A percentile compares a stretch with the other conserved stretches of the same genome.
phyloP scores from a whole-genome alignment of 1,139 yeast genomes.

The Eremothecium coryli region DNA sequence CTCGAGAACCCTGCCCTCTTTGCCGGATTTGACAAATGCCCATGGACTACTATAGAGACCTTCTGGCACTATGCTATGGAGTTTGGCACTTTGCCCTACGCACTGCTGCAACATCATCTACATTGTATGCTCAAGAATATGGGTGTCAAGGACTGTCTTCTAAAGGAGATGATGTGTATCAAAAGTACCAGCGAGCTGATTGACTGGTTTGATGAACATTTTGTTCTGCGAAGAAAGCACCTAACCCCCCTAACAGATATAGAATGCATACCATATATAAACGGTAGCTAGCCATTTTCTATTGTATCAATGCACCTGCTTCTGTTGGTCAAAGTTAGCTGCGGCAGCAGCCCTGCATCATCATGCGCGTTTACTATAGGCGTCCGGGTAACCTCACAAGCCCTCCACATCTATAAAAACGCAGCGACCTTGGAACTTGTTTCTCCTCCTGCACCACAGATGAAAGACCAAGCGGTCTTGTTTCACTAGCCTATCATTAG shows the following conservation, averaged over 20 bases:
- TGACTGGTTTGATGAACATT: slow-evolving; percentile 73
- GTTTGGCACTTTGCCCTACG: slow-evolving; percentile 69
- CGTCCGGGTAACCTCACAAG: neutral
- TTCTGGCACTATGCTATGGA: slow-evolving; percentile 72
- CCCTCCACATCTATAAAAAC: neutral
- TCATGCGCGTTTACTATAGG: neutral
- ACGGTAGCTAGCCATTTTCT: slow-evolving; percentile 2
- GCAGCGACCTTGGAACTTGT: neutral
- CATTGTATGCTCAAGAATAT: slow-evolving; percentile 71
- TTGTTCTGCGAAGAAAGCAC: slow-evolving; percentile 53
- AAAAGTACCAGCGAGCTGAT: slow-evolving; percentile 52
- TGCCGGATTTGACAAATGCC: slow-evolving; percentile 61
- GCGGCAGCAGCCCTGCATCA: neutral
- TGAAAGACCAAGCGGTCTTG: no score
- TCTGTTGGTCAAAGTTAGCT: neutral
- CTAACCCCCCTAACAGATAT: slow-evolving; percentile 63
- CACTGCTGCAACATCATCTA: slow-evolving; percentile 78
- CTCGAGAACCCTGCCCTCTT: slow-evolving; percentile 81
- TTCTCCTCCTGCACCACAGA: neutral
- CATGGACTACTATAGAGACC: slow-evolving; percentile 84
- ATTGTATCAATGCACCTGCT: no score
- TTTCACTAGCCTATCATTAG: neutral
- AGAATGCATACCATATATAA: slow-evolving; percentile 45
- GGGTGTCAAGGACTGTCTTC: slow-evolving; percentile 40
- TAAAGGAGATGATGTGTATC: slow-evolving; percentile 58